These are phyloP conservation scores for Magnolia kwangsiensis DNA, from an alignment of 164 flowering plant genomes.

Conservation along the genomic window DNA sequence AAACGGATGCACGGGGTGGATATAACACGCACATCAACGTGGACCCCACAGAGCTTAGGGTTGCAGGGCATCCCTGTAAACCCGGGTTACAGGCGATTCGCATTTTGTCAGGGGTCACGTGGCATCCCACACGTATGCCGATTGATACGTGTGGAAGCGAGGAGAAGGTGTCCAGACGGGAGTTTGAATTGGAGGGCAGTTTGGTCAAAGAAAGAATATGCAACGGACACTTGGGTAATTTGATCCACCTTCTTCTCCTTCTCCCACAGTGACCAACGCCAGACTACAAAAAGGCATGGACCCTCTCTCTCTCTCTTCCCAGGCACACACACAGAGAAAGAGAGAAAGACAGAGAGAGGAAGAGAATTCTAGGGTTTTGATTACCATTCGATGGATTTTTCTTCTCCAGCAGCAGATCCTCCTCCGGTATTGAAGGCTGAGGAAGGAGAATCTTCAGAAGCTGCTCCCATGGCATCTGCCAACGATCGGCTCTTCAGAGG, in stretches of 20 bases:
- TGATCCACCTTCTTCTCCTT: background rate
- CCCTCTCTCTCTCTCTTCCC: background rate
- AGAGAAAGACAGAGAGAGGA: background rate
- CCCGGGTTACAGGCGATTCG: too few species aligned
- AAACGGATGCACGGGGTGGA: too few species aligned
- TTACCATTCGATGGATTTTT: slow-evolving; percentile 42
- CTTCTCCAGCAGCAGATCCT: slow-evolving; percentile 37
- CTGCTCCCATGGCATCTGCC: slow-evolving; percentile 17
- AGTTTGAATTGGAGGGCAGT: background rate
- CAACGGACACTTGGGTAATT: slow-evolving; percentile 1
- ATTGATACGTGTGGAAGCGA: too few species aligned
- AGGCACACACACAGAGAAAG: background rate
- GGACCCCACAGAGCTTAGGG: too few species aligned
- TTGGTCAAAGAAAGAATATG: background rate
- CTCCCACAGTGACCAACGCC: background rate
- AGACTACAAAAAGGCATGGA: background rate
- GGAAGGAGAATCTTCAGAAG: slow-evolving; percentile 38
- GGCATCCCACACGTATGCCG: too few species aligned
- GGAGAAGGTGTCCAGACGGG: background rate
- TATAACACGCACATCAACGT: too few species aligned
- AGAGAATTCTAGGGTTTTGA: background rate
- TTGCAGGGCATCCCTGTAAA: too few species aligned
- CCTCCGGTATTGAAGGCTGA: slow-evolving; percentile 41
- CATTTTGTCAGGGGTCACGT: too few species aligned
- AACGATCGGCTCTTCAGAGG: slow-evolving; percentile 51